These are phyloP conservation scores for Microstroma glucosiphilum DNA, from an alignment of 1,284 basidiomycete species.

Conservation along the genomic window DNA sequence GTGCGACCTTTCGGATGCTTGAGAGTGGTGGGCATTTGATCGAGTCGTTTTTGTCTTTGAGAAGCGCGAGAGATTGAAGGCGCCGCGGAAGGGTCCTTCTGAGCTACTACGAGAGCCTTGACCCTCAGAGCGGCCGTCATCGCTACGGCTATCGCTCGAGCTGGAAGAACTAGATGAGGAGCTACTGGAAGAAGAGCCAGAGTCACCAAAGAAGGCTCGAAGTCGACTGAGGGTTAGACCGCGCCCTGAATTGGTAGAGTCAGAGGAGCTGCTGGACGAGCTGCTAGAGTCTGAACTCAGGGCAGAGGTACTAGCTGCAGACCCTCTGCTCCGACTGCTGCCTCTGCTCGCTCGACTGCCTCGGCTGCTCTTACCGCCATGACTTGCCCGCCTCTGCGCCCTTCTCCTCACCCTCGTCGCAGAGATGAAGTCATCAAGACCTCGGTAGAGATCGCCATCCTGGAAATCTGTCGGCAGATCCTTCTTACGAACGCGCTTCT, in stretches of 20 bases:
- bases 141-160: constrained; percentile 13
- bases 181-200: constrained; percentile 19
- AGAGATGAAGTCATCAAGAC: constrained; percentile 41
- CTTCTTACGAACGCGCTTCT: constrained; percentile 32
- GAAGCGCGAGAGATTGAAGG: constrained; percentile 2
- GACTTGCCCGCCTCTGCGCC: constrained; percentile 16
- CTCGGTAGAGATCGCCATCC: constrained; percentile 39
- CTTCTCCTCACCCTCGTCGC: constrained; percentile 29
- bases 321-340: constrained; percentile 6
- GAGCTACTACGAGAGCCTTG: no score
- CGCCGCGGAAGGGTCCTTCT: no score
- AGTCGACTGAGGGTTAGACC: constrained; percentile 6
- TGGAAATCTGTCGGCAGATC: constrained; percentile 42
- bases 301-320: background rate
- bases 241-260: background rate
- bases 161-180: constrained; percentile 24
- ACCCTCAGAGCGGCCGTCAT: background rate
- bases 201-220: constrained; percentile 11
- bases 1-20: background rate
- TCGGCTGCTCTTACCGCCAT: constrained; percentile 24
- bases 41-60: background rate
- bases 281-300: background rate
- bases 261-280: constrained; percentile 20
- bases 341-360: constrained; percentile 22
- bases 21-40: background rate